Conservation (phyloP, 208 protist genomes). For the Balamuthia mandrillaris region DNA sequence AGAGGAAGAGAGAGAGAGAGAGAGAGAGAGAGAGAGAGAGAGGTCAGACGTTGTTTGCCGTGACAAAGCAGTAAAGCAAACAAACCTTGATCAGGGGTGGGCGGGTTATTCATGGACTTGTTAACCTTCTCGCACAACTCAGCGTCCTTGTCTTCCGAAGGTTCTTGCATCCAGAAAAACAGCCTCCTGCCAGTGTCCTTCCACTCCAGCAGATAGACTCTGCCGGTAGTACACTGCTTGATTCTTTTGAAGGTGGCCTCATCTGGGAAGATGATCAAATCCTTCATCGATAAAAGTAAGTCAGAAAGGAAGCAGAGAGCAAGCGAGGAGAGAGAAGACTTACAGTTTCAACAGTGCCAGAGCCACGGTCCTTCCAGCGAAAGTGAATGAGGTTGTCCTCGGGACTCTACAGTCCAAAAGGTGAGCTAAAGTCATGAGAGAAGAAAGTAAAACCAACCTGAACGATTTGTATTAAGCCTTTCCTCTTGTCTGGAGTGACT, state of each 20-base stretch:
- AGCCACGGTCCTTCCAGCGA: slow-evolving; percentile 53
- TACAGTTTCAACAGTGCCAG: slow-evolving; percentile 43
- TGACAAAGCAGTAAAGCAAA: background rate
- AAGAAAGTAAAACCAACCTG: background rate
- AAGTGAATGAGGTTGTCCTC: slow-evolving; percentile 49
- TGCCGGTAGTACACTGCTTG: slow-evolving; percentile 52
- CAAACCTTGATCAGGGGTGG: background rate
- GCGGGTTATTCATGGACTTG: slow-evolving; percentile 33
- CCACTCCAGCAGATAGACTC: slow-evolving; percentile 62
- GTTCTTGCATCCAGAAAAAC: slow-evolving; percentile 71
- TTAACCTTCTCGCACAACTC: slow-evolving; percentile 44
- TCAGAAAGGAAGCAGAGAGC: background rate
- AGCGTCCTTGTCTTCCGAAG: slow-evolving; percentile 41
- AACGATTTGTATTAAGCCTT: slow-evolving; percentile 47
- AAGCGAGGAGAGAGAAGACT: background rate
- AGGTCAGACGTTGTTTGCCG: background rate
- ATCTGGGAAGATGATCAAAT: slow-evolving; percentile 62
- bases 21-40: background rate
- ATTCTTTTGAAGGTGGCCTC: slow-evolving; percentile 60
- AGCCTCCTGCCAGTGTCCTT: slow-evolving; percentile 30
- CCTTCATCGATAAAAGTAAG: background rate
- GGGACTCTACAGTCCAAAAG: background rate
- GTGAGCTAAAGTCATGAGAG: background rate
- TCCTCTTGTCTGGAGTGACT: slow-evolving; percentile 46
- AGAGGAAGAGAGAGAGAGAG: background rate